Evolutionary conservation across 495 filamentous ascomycete genomes (phyloP).

Genomic region (Aspergillus diversus): DNA sequence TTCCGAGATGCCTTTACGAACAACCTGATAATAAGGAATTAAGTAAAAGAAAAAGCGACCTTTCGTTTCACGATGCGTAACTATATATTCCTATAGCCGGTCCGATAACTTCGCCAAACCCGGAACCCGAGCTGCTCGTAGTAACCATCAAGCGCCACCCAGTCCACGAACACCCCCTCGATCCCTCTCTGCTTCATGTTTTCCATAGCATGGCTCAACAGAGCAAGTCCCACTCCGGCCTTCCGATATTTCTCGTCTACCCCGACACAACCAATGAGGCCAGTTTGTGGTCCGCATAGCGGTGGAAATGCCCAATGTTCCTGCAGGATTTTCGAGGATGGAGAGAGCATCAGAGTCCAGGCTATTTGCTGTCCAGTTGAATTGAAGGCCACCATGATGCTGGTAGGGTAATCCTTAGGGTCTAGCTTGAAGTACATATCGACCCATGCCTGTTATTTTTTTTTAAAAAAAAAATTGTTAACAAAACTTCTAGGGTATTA

Average conservation of each 20-base stretch:
- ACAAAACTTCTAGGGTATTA: conserved; percentile 1
- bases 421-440: conserved; percentile 46
- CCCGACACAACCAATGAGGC: conserved; percentile 55
- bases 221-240: conserved; percentile 49
- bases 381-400: conserved; percentile 52
- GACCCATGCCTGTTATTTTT: conserved; percentile 46
- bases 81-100: conserved; percentile 20
- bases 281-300: conserved; percentile 48
- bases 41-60: too few relatives aligned
- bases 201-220: conserved; percentile 53
- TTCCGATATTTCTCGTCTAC: conserved; percentile 45
- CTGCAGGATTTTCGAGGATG: conserved; percentile 32
- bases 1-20: neutral
- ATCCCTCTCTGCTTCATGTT: conserved; percentile 52
- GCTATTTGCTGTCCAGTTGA: conserved; percentile 45
- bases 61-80: too few relatives aligned
- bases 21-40: neutral
- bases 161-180: conserved; percentile 55
- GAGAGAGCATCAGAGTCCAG: conserved; percentile 55
- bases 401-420: conserved; percentile 42
- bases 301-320: conserved; percentile 51
- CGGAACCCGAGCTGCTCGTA: conserved; percentile 55
- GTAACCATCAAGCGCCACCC: conserved; percentile 52
- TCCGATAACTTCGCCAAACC: conserved; percentile 48
- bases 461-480: neutral